Conservation (phyloP, 2,329 filamentous ascomycete genomes). For the Fulvia fulva region DNA sequence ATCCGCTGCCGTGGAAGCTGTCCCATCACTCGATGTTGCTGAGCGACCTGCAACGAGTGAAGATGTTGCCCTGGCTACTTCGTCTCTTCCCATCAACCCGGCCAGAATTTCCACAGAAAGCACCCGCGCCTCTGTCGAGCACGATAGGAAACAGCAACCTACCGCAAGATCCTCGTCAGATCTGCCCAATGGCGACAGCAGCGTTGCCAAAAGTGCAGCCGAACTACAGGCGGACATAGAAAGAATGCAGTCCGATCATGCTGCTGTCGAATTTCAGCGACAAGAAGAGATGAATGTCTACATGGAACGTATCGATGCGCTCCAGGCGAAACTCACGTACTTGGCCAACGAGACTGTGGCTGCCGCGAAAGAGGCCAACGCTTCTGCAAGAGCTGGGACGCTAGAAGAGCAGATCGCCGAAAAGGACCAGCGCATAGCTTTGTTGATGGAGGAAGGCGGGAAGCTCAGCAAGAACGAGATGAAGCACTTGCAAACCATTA, state of each 20-base stretch:
- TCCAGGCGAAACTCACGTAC: constrained; percentile 88
- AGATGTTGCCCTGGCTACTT: constrained; percentile 24
- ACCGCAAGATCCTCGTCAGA: constrained; percentile 21
- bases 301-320: constrained; percentile 82
- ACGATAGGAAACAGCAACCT: constrained; percentile 2
- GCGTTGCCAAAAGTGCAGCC: constrained; percentile 27
- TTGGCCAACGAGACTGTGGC: constrained; percentile 76
- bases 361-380: constrained; percentile 64
- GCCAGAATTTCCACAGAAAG: constrained; percentile 31
- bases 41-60: constrained; percentile 3
- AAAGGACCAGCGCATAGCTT: constrained; percentile 84
- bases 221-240: constrained; percentile 45
- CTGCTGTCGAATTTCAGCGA: constrained; percentile 54
- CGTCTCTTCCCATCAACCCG: constrained; percentile 35
- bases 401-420: constrained; percentile 76
- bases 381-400: constrained; percentile 60
- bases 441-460: constrained; percentile 88
- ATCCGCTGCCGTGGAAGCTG: constrained; percentile 1
- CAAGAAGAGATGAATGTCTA: constrained; percentile 81
- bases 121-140: constrained; percentile 23
- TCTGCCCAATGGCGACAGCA: constrained; percentile 18
- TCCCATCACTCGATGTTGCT: constrained; percentile 3
- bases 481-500: constrained; percentile 76
- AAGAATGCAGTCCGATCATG: constrained; percentile 49
- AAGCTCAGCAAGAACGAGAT: constrained; percentile 82